Evolutionary conservation across 768 basidiomycete species (phyloP), one percentile per base, ranked within the genome.

Genomic region (Lactifluus volemus): DNA sequence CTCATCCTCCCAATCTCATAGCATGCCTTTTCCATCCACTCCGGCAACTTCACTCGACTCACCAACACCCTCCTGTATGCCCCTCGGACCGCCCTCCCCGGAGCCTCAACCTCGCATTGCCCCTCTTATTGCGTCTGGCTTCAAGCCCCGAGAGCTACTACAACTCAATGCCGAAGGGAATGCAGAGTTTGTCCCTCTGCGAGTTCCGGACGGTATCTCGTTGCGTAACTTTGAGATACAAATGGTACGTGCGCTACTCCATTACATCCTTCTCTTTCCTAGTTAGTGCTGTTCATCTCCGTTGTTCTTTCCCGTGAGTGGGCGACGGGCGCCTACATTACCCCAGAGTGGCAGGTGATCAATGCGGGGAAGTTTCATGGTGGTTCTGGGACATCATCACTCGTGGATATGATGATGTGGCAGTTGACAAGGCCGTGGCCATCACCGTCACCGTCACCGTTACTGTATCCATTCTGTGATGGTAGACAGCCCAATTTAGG

Each of bases 141-240:
- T 73, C 67, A 66, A 61, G 52, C 67, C 73, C 39, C 68, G 71
- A 59, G 75, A 78, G 21, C 69, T 77, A 48, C 66, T 77, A 45
- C 69, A 71, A 29, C 54, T 67, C 11, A 73, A 74, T 2, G 72
- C 69, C n/a, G 71, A 71, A 38, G 67, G 67, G 53, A 73, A 77
- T 52, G 84, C 84, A 75, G 83, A 86, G 66, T 92, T 92, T 65
- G 78, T 84, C 41, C 84, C 86, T 45, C 79, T 81, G 14, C 77
- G 77, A 56, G 86, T 92, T 58, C 90, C 90, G 10, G 86, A 89
- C 65, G 90, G 90, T 17, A 90, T 91, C 60, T 87, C 84, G 61
- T 74, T 91, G 68, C 78, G 93, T 65, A 92, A 95, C 75, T 93
- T 95, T 71, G 89, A 89, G 32, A 88, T 92, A 61, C 93, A 95